Conservation (phyloP, 2,329 filamentous ascomycete species). For the Aspergillus bombycis region DNA sequence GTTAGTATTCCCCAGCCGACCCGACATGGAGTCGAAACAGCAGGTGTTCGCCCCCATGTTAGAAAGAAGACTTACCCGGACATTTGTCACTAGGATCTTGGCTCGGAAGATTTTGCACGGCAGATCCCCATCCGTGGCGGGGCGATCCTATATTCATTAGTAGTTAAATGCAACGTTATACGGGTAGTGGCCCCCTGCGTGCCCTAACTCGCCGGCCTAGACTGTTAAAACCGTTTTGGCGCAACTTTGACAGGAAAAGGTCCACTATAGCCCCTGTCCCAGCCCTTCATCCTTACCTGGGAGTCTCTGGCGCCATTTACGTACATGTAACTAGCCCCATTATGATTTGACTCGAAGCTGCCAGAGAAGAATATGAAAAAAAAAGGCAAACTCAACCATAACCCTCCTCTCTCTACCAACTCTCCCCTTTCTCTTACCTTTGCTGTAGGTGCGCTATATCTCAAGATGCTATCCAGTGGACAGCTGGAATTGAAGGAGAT, state of each 20-base stretch:
- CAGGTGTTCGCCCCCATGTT: not conserved
- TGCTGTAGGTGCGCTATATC: not conserved
- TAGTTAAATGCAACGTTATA: not conserved
- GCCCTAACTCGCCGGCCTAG: not conserved
- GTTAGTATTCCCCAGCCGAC: not conserved
- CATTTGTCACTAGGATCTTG: not conserved
- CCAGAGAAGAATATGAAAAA: not conserved
- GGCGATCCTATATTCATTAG: not conserved
- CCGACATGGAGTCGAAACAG: not conserved
- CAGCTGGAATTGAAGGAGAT: constrained; percentile 1
- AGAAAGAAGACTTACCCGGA: not conserved
- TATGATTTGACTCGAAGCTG: not conserved
- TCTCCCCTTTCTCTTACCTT: not conserved
- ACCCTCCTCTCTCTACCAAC: not conserved
- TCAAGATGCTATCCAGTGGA: not conserved
- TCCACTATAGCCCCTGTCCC: not conserved
- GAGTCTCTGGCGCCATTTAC: not conserved
- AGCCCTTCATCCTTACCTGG: not conserved
- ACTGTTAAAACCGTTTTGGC: not conserved
- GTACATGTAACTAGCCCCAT: not conserved
- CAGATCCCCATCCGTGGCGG: not conserved
- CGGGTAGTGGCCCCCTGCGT: not conserved
- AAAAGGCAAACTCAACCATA: not conserved
- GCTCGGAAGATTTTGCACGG: not conserved
- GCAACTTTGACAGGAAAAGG: not conserved